These are phyloP conservation scores for Drechslerella dactyloides DNA, from an alignment of 2,329 filamentous ascomycete genomes.

Conservation along the genomic window DNA sequence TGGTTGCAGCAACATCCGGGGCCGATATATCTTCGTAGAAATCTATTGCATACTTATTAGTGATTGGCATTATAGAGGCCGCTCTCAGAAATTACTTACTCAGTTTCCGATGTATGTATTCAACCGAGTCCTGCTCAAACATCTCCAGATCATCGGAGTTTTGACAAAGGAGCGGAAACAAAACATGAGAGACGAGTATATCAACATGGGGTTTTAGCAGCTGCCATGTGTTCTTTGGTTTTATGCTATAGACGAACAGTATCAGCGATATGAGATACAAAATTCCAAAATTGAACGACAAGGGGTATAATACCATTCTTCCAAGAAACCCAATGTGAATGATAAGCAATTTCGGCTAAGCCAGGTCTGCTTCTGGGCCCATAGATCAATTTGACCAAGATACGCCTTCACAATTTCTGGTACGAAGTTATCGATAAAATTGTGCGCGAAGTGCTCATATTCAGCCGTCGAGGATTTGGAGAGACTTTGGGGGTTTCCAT, in stretches of 20 bases:
- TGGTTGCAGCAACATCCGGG: conserved; percentile 92
- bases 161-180: conserved; percentile 94
- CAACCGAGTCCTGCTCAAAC: conserved; percentile 91
- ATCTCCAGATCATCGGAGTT: conserved; percentile 90
- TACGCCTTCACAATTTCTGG: conserved; percentile 97
- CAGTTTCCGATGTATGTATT: conserved; percentile 95
- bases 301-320: conserved; percentile 71
- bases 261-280: conserved; percentile 9
- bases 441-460: conserved; percentile 81
- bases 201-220: conserved; percentile 92
- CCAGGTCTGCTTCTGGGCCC: conserved; percentile 94
- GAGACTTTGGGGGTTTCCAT: conserved; percentile 82
- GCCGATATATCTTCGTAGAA: conserved; percentile 97
- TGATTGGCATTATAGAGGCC: background rate
- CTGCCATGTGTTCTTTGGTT: conserved; percentile 95
- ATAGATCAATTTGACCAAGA: conserved; percentile 92
- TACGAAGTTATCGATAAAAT: conserved; percentile 87
- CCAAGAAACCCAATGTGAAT: conserved; percentile 91
- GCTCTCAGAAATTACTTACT: conserved; percentile 58
- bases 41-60: conserved; percentile 58
- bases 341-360: conserved; percentile 91
- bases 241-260: conserved; percentile 63
- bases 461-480: conserved; percentile 72
- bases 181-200: conserved; percentile 88
- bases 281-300: background rate